Conservation (phyloP, 2,329 filamentous ascomycete genomes). For the Xylaria sp. region DNA sequence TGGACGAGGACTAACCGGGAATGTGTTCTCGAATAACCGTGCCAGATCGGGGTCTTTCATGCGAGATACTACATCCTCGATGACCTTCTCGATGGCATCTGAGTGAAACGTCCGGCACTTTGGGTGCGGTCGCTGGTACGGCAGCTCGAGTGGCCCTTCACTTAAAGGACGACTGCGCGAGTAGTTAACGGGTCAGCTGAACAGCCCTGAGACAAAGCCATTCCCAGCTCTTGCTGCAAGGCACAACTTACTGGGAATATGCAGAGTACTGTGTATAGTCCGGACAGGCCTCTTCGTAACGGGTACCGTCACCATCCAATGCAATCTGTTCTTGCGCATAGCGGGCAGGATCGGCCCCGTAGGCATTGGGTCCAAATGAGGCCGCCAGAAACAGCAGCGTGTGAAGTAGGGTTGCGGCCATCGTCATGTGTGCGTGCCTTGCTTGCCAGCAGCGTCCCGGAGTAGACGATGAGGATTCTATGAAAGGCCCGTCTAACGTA, state of each 20-base stretch:
- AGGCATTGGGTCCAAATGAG: conserved; percentile 29
- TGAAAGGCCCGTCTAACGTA: conserved; percentile 4
- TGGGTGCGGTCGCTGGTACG: conserved; percentile 84
- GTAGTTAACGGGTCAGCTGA: conserved; percentile 36
- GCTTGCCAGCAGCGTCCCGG: background rate
- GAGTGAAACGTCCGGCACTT: conserved; percentile 92
- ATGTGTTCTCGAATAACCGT: conserved; percentile 93
- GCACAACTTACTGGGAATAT: conserved; percentile 64
- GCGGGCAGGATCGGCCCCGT: conserved; percentile 36
- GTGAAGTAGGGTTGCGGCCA: conserved; percentile 14
- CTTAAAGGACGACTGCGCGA: conserved; percentile 77
- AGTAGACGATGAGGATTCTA: conserved; percentile 1
- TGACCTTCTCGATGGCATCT: conserved; percentile 86
- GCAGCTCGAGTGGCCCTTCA: conserved; percentile 79
- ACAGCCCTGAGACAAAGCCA: background rate
- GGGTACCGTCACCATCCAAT: conserved; percentile 49
- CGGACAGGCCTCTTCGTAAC: conserved; percentile 64
- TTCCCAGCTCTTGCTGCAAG: background rate
- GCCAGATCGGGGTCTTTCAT: conserved; percentile 90
- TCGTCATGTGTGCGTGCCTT: conserved; percentile 14
- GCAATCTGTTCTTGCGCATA: conserved; percentile 50
- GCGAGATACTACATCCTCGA: conserved; percentile 80
- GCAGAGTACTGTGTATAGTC: conserved; percentile 71
- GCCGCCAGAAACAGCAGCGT: conserved; percentile 36
- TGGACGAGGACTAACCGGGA: conserved; percentile 63